A percentile compares a stretch with the other conserved stretches of the same genome.
phyloP scores from a whole-genome alignment of 75 land plant species.

The Cupressus sempervirens region DNA sequence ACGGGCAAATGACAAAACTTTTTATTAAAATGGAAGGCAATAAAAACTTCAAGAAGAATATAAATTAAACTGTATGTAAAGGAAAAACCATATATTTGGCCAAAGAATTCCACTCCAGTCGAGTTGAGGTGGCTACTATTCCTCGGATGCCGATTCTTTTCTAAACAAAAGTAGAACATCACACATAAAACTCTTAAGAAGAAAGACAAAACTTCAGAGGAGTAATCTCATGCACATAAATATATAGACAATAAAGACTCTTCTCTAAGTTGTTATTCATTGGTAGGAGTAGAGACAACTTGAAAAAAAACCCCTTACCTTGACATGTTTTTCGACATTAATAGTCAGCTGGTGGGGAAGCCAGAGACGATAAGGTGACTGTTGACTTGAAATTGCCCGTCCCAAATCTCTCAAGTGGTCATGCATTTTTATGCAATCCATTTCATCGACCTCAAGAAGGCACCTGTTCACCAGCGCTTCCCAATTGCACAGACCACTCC shows the following conservation, averaged over 20 bases:
- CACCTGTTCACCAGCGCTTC: neutral
- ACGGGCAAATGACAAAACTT: too few species aligned
- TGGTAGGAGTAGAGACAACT: neutral
- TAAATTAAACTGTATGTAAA: too few species aligned
- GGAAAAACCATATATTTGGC: neutral
- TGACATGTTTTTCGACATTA: neutral
- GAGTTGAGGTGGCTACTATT: neutral
- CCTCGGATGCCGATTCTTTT: neutral
- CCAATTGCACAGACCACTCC: neutral
- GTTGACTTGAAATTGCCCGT: neutral
- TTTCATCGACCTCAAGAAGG: neutral
- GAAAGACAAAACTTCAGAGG: too few species aligned
- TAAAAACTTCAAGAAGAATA: too few species aligned
- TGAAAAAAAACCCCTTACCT: neutral
- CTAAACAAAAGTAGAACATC: neutral
- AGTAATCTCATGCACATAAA: too few species aligned
- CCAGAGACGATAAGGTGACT: neutral
- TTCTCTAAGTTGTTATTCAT: too few species aligned
- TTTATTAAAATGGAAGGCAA: too few species aligned
- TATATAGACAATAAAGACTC: too few species aligned
- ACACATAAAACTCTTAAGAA: too few species aligned
- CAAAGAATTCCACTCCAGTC: neutral
- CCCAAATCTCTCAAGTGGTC: neutral
- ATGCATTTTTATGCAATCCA: neutral
- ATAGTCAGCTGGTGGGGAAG: neutral